These are phyloP conservation scores for Rutstroemia sp. DNA, from an alignment of 2,329 filamentous ascomycete species.

Conservation along the genomic window DNA sequence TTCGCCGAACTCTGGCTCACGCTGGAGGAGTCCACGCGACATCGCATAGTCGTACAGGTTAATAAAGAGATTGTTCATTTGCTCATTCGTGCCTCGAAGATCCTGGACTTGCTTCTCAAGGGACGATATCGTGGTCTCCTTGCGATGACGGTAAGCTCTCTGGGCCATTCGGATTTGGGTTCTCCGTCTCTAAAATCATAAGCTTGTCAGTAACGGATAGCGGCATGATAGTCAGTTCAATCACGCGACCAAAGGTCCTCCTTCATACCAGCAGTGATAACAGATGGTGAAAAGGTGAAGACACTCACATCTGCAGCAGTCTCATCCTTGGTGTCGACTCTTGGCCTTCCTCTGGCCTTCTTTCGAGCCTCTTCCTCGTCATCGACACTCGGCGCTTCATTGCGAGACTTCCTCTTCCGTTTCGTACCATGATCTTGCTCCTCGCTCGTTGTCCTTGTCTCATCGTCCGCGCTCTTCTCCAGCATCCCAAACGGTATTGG, in stretches of 20 bases:
- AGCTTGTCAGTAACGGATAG: background rate
- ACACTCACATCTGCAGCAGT: conserved; percentile 68
- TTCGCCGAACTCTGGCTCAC: conserved; percentile 48
- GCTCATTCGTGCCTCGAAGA: conserved; percentile 61
- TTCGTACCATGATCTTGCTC: conserved; percentile 19
- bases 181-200: conserved; percentile 56
- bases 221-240: background rate
- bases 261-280: background rate
- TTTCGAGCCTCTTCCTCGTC: conserved; percentile 44
- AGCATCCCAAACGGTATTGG: conserved; percentile 23
- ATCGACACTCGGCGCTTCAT: conserved; percentile 27
- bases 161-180: conserved; percentile 86
- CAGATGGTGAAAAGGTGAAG: background rate
- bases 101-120: conserved; percentile 63
- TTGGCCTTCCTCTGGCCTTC: conserved; percentile 64
- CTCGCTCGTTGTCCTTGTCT: conserved; percentile 14
- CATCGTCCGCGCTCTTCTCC: conserved; percentile 11
- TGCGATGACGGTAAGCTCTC: conserved; percentile 75
- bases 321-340: conserved; percentile 70
- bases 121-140: conserved; percentile 71
- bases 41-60: conserved; percentile 57
- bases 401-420: conserved; percentile 32
- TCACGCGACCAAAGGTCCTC: background rate
- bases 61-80: conserved; percentile 67
- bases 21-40: conserved; percentile 48